These are phyloP conservation scores for Malassezia equina DNA, from an alignment of 1,284 basidiomycete species.

Conservation along the genomic window DNA sequence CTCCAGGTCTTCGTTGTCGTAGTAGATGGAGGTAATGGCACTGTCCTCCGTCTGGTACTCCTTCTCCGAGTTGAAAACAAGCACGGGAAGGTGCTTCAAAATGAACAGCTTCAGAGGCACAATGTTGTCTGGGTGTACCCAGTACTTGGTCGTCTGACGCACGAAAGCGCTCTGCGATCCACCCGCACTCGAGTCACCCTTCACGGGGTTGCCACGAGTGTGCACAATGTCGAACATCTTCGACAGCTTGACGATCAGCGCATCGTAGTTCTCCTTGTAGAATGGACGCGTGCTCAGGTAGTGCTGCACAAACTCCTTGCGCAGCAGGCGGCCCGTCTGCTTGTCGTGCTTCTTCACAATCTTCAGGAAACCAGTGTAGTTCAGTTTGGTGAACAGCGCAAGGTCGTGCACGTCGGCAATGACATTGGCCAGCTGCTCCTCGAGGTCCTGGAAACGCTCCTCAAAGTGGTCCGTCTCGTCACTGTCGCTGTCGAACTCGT, in stretches of 20 bases:
- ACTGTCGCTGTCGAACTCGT: conserved; percentile 56
- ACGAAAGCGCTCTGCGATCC: conserved; percentile 94
- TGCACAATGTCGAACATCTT: conserved; percentile 90
- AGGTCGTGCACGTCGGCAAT: conserved; percentile 98
- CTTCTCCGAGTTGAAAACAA: conserved; percentile 91
- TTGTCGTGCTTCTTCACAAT: conserved; percentile 91
- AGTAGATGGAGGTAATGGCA: conserved; percentile 74
- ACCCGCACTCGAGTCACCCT: conserved; percentile 85
- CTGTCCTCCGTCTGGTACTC: conserved; percentile 82
- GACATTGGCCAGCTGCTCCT: conserved; percentile 88
- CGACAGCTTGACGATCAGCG: conserved; percentile 90
- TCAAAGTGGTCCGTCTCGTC: conserved; percentile 68
- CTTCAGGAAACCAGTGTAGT: conserved; percentile 92
- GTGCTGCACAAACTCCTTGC: conserved; percentile 64
- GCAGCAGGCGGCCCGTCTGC: conserved; percentile 56
- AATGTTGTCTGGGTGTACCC: conserved; percentile 69
- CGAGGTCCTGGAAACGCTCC: conserved; percentile 75
- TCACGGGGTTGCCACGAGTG: conserved; percentile 83
- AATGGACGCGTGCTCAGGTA: conserved; percentile 91
- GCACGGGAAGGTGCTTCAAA: conserved; percentile 62
- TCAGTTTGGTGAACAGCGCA: conserved; percentile 82
- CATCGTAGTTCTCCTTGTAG: conserved; percentile 68
- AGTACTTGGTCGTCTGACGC: conserved; percentile 95
- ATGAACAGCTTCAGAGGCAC: conserved; percentile 93
- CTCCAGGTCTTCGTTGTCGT: conserved; percentile 89